Base-by-base conservation (phyloP, 495 filamentous ascomycete species). In the Hyphodiscus hymeniophilus region DNA sequence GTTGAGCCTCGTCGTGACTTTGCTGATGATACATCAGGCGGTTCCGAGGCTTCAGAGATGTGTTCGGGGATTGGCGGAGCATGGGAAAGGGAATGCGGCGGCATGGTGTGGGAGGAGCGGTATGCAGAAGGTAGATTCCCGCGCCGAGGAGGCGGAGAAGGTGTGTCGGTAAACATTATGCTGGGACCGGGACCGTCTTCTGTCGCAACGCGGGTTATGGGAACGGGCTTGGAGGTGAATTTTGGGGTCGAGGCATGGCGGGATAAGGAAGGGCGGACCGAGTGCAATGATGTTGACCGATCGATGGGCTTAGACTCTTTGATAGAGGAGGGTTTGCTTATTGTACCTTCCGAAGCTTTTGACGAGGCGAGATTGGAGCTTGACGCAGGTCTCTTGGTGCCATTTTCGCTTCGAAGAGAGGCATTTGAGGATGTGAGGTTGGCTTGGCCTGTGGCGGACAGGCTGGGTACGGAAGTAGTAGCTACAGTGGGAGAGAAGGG, bases 161-260 rank as follows among this genome's bases (percentile, higher is more conserved):
- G 69, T 36, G 61, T 69, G 40, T 83, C 64, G 11, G 74, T 74
- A 60, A 91, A 90, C 82, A 85, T 89, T 45, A 91, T 91, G n/a
- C 71, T 81, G 2, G 83, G 82, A 0, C 80, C 84, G 1, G 74
- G 67, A 1, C 71, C 76, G 32, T 84, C 84, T 41, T 81, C 76
- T 1, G 66, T 68, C 8, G 81, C 75, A 10, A 89, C 75, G 34
- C 70, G 73, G 22, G 87, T 82, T 56, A 83, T 78, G 0, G 87
- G 87, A 8, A 87, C 79, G n/a, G 87, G 76, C 17, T 76, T 78
- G 39, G 80, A 86, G 16, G 81, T 82, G 59, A 91, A 90, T 26
- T 72, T 71, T 60, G 76, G 68, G 15, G 61, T 67, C 13, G 66
- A 80, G 49, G 66, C 68, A 50, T 68, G 76, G 42, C 69, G 75